Base-by-base conservation (phyloP, 768 basidiomycete genomes). In the Mycena vulgaris region DNA sequence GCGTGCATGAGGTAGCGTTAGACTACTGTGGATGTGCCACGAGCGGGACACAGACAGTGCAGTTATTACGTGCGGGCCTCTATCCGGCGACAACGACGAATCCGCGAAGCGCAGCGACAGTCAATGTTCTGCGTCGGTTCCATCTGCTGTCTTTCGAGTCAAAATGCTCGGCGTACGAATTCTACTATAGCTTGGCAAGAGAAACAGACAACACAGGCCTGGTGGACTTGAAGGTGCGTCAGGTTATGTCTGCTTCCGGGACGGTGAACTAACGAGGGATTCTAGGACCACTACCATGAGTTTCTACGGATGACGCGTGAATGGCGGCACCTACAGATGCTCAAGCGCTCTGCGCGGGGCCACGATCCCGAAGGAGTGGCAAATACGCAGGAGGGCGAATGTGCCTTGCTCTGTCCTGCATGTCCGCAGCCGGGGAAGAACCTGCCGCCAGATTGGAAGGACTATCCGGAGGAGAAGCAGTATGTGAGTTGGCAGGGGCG, bases 401-500 rank as follows among this genome's bases (percentile, higher is more conserved):
- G 70, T 17, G 77, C 78, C 5, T 63, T 80, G 9, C 27, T 67
- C 25, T 81, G 79, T 59, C 76, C 78, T n/a, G 77, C 75, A 9
- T 80, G 77, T 62, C 79, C 77, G 3, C 76, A 80, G 8, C 78
- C 76, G 0, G 72, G 64, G 1, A 75, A 71, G 16, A 80, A 80
- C 63, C 62, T 80, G 13, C 76, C 74, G 8, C 30, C 25, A 5
- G 69, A 70, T 17, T 78, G 75, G 79, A 49, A 72, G 47, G 33
- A 58, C 28, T 68, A 40, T 3, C 59, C 69, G 4, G 60, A 69
- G 25, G 61, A 65, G 14, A 33, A 69, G 35, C 52, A 62, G 49
- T 45, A n/a, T n/a, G 66, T 63, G 2, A 17, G 25, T 14, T n/a
- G 25, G n/a, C 21, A 3, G 35, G 23, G 23, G 37, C 27, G 14